Evolutionary conservation across 208 protist genomes (phyloP).

Genomic region (Chromosphaera perkinsii): DNA sequence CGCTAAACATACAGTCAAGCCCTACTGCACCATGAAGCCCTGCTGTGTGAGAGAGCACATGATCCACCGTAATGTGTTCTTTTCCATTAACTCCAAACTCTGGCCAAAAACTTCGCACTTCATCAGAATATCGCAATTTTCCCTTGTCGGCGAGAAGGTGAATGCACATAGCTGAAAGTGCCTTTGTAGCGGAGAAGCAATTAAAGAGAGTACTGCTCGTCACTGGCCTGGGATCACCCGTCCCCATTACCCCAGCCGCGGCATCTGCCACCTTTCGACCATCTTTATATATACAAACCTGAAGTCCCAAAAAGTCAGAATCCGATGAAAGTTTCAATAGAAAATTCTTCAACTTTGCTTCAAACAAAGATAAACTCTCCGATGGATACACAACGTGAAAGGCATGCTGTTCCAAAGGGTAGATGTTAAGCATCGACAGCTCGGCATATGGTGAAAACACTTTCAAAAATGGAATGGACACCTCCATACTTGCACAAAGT

Average conservation of each 20-base stretch:
- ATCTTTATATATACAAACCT: slow-evolving; percentile 2
- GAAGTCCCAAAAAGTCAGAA: slow-evolving; percentile 9
- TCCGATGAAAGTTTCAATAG: no score
- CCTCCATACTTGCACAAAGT: neutral
- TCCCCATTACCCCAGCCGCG: neutral
- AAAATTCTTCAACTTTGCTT: no score
- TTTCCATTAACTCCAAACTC: slow-evolving; percentile 11
- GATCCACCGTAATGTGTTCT: neutral
- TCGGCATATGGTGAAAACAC: slow-evolving; percentile 15
- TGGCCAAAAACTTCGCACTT: neutral
- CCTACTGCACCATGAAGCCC: neutral
- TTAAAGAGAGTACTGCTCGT: slow-evolving; percentile 5
- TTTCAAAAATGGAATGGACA: neutral
- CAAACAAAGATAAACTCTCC: no score
- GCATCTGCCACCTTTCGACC: neutral
- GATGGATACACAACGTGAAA: no score
- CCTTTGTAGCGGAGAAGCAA: slow-evolving; percentile 12
- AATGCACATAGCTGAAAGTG: neutral
- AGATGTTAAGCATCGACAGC: neutral
- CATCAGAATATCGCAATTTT: neutral
- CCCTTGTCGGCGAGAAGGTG: neutral
- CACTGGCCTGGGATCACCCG: slow-evolving; percentile 7
- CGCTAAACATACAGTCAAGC: neutral
- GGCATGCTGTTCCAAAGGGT: neutral
- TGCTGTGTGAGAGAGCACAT: slow-evolving; percentile 8